Conservation (phyloP, 2,329 filamentous ascomycete genomes). For the Talaromyces sp. region DNA sequence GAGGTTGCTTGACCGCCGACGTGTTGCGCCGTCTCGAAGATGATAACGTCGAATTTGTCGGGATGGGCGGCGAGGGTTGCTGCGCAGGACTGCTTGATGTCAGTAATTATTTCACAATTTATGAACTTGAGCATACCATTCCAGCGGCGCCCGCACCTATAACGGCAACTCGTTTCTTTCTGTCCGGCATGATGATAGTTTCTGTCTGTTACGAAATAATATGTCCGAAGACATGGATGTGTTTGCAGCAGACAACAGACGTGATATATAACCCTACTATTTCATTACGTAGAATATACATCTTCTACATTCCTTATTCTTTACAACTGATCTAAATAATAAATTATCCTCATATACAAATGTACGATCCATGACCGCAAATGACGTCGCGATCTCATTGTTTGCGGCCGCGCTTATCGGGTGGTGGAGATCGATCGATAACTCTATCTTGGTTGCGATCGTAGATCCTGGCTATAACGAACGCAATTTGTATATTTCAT, state of each 20-base stretch:
- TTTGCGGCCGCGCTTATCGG: conserved; percentile 13
- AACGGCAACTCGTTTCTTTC: conserved; percentile 53
- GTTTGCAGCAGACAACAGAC: no score
- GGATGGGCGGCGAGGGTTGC: conserved; percentile 63
- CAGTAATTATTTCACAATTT: no score
- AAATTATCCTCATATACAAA: background rate
- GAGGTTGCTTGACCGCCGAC: conserved; percentile 61
- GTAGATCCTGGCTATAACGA: no score
- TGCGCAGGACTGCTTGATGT: conserved; percentile 54
- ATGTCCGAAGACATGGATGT: no score
- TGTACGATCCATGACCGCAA: background rate
- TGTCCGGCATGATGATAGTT: conserved; percentile 20
- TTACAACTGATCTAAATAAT: no score
- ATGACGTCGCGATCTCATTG: conserved; percentile 11
- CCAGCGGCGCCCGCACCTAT: conserved; percentile 63
- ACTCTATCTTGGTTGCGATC: background rate
- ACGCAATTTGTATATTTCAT: no score
- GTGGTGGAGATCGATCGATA: conserved; percentile 1
- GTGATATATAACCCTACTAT: background rate
- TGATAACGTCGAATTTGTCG: conserved; percentile 61
- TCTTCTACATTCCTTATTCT: no score
- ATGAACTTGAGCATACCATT: no score
- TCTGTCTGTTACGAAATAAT: no score
- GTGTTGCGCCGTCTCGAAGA: conserved; percentile 57
- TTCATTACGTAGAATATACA: background rate